phyloP scores from a whole-genome alignment of 31 red algal species.

The Asparagopsis taxiformis region DNA sequence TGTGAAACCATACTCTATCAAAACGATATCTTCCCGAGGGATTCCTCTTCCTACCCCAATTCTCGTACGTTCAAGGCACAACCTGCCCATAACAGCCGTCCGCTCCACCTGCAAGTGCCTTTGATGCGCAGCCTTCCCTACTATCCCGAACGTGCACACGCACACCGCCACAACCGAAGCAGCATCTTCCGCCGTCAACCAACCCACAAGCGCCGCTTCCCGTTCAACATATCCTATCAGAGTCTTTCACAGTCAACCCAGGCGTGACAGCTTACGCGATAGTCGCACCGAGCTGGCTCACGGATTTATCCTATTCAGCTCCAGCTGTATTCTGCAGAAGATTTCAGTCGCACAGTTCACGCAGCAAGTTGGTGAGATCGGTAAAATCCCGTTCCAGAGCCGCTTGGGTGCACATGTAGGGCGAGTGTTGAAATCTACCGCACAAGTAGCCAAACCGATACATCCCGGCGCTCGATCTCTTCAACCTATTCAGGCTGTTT shows the following conservation, averaged over 20 bases:
- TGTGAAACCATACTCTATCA: slow-evolving; percentile 10
- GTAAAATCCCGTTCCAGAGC: slow-evolving; percentile 18
- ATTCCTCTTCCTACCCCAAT: too few species aligned
- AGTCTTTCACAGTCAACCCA: slow-evolving; percentile 12
- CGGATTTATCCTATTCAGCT: slow-evolving; percentile 7
- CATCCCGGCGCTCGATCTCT: slow-evolving; percentile 23
- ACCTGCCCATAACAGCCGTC: background rate
- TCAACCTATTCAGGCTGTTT: slow-evolving; percentile 23
- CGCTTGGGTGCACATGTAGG: background rate
- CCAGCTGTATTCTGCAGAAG: slow-evolving; percentile 29
- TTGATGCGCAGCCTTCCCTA: background rate
- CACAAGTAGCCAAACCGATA: slow-evolving; percentile 20
- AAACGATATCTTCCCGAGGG: background rate
- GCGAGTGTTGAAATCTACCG: background rate
- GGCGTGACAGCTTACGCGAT: slow-evolving; percentile 9
- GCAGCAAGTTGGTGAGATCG: slow-evolving; percentile 31
- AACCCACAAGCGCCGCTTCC: background rate
- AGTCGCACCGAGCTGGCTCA: slow-evolving; percentile 13
- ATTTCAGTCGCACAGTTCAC: slow-evolving; percentile 38
- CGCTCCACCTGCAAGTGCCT: background rate
- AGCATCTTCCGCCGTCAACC: background rate
- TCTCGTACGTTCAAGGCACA: background rate
- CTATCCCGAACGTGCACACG: background rate
- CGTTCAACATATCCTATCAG: background rate
- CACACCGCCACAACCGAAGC: background rate